A percentile compares a stretch with the other conserved stretches of the same genome.
phyloP scores from a whole-genome alignment of 495 filamentous ascomycete species.

The Endocarpon pusillum region DNA sequence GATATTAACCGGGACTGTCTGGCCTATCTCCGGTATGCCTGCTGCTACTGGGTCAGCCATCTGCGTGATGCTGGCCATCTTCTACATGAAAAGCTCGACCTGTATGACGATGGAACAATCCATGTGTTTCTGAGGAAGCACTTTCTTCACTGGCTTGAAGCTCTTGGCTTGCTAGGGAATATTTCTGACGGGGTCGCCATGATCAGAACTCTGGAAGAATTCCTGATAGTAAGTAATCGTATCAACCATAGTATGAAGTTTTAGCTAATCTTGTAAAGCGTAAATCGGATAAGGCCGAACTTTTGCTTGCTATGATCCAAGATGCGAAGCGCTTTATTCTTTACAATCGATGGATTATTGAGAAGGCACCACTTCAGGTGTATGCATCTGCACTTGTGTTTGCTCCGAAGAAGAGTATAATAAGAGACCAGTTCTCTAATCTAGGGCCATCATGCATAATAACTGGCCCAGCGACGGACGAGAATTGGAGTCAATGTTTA shows the following conservation, averaged over 20 bases:
- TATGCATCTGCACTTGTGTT: constrained; percentile 19
- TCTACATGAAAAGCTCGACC: constrained; percentile 6
- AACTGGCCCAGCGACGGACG: constrained; percentile 1
- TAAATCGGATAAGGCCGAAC: constrained; percentile 2
- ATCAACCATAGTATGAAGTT: constrained; percentile 11
- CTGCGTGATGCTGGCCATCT: constrained; percentile 10
- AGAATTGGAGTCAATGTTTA: constrained; percentile 8
- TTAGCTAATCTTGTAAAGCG: constrained; percentile 6
- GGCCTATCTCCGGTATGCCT: constrained; percentile 17
- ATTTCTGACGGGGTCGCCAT: constrained; percentile 4
- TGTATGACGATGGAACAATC: too few species aligned
- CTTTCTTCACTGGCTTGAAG: constrained; percentile 14
- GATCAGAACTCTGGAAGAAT: background rate
- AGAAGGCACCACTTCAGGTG: constrained; percentile 16
- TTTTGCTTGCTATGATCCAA: constrained; percentile 9
- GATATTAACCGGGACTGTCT: constrained; percentile 13
- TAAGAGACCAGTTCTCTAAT: constrained; percentile 6
- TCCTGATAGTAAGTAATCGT: constrained; percentile 11
- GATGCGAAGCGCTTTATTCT: constrained; percentile 19
- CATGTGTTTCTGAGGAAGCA: constrained; percentile 3
- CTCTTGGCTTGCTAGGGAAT: constrained; percentile 5
- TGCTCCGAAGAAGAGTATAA: constrained; percentile 11
- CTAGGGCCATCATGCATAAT: constrained; percentile 4
- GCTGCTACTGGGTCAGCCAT: constrained; percentile 16
- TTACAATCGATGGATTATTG: constrained; percentile 12